These are phyloP conservation scores for Salvia splendens DNA, from an alignment of 257 asterid species.

Conservation along the genomic window DNA sequence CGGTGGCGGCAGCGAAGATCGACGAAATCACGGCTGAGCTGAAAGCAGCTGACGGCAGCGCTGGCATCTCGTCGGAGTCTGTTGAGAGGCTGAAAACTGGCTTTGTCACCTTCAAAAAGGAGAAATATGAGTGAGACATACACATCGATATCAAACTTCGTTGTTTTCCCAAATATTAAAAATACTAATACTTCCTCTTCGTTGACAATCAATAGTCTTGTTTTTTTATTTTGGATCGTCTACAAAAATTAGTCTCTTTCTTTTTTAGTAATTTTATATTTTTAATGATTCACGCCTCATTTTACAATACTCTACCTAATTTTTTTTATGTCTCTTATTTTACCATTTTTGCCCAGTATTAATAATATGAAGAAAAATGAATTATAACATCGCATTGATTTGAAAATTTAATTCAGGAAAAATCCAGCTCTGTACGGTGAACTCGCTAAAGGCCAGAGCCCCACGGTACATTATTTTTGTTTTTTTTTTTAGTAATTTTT, in stretches of 20 bases:
- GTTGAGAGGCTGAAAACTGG: constrained; percentile 76
- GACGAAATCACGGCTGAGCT: constrained; percentile 71
- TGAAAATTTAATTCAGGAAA: constrained; percentile 44
- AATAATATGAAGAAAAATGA: background rate
- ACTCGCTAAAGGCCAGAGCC: constrained; percentile 90
- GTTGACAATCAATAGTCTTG: too few species aligned
- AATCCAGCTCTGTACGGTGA: constrained; percentile 67
- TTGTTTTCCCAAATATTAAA: background rate
- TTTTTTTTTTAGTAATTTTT: background rate
- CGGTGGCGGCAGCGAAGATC: constrained; percentile 74
- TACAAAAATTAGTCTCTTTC: too few species aligned
- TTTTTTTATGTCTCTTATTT: too few species aligned
- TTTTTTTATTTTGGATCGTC: too few species aligned
- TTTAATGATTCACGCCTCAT: too few species aligned
- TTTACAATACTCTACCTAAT: too few species aligned
- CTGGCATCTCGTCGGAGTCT: constrained; percentile 43
- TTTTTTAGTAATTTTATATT: too few species aligned
- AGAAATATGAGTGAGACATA: constrained; percentile 76
- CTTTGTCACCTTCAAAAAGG: constrained; percentile 73
- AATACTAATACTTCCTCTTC: background rate
- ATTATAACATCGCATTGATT: constrained; percentile 4
- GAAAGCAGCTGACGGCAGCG: constrained; percentile 45
- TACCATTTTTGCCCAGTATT: too few species aligned
- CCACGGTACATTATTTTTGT: constrained; percentile 51
- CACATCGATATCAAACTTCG: constrained; percentile 8